These are phyloP conservation scores for Hypoxylon lienhwacheense DNA, from an alignment of 495 filamentous ascomycete genomes.

Conservation along the genomic window DNA sequence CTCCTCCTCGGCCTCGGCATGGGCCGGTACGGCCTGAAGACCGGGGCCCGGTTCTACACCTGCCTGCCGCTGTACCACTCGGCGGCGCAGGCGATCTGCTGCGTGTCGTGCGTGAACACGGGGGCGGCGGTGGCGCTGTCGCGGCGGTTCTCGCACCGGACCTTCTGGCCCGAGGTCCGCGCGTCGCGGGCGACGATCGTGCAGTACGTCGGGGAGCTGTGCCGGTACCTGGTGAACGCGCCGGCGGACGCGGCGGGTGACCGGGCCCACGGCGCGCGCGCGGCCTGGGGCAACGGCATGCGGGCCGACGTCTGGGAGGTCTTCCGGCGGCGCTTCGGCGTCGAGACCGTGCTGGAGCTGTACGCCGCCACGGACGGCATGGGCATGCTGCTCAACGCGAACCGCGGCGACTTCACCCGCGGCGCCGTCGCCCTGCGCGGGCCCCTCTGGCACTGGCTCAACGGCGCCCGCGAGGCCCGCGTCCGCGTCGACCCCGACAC, in stretches of 20 bases:
- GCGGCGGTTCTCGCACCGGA: constrained; percentile 66
- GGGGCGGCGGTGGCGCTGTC: constrained; percentile 67
- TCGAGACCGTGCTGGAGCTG: constrained; percentile 61
- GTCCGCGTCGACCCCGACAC: constrained; percentile 68
- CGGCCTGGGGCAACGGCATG: constrained; percentile 76
- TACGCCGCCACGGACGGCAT: constrained; percentile 68
- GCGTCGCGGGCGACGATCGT: constrained; percentile 68
- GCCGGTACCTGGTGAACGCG: constrained; percentile 71
- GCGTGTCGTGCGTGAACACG: constrained; percentile 52
- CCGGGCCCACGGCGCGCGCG: constrained; percentile 61
- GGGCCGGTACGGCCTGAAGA: constrained; percentile 12
- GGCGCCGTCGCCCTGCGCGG: constrained; percentile 71
- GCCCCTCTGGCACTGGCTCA: constrained; percentile 51
- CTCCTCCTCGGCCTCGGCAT: constrained; percentile 21
- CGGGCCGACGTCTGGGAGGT: constrained; percentile 73
- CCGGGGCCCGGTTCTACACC: constrained; percentile 64
- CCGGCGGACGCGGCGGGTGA: constrained; percentile 66
- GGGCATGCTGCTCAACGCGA: constrained; percentile 47
- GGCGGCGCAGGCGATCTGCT: constrained; percentile 60
- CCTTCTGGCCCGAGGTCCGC: constrained; percentile 74
- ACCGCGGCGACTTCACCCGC: constrained; percentile 59
- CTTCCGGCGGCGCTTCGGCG: constrained; percentile 65
- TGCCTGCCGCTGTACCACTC: constrained; percentile 84
- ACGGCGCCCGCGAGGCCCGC: constrained; percentile 59
- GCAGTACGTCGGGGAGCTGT: constrained; percentile 80